Conservation (phyloP, 257 asterid species). For the Hygrophila difformis region DNA sequence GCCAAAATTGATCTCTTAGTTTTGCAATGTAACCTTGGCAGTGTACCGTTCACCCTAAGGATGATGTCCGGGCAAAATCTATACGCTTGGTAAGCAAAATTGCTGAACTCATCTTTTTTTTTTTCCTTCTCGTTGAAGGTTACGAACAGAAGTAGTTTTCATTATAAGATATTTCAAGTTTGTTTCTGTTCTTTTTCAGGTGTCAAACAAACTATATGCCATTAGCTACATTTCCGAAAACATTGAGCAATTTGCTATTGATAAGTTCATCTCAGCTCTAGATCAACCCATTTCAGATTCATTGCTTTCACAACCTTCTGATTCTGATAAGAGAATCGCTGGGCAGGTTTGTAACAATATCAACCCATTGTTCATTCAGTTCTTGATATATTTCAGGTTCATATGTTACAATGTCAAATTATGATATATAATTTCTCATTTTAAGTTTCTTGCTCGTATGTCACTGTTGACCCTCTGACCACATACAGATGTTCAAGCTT, state of each 20-base stretch:
- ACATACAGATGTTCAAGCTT: too few species aligned
- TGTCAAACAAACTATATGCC: slow-evolving; percentile 73
- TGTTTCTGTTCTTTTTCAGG: slow-evolving; percentile 42
- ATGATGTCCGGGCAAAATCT: slow-evolving; percentile 84
- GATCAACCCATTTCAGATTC: slow-evolving; percentile 41
- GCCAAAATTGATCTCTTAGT: slow-evolving; percentile 15
- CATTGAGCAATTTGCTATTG: slow-evolving; percentile 74
- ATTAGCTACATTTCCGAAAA: slow-evolving; percentile 54
- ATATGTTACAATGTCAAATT: background rate
- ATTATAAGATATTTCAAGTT: slow-evolving; percentile 14
- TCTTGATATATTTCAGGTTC: slow-evolving; percentile 6
- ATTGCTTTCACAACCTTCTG: slow-evolving; percentile 38
- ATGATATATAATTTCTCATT: too few species aligned
- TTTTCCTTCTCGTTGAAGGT: slow-evolving; percentile 6
- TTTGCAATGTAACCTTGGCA: slow-evolving; percentile 32
- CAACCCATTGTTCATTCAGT: background rate
- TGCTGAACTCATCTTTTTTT: slow-evolving; percentile 15
- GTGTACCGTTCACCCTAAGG: slow-evolving; percentile 87
- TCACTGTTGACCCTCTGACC: too few species aligned
- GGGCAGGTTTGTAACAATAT: slow-evolving; percentile 50
- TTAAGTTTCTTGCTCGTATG: too few species aligned
- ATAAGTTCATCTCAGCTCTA: slow-evolving; percentile 68
- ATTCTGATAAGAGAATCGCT: slow-evolving; percentile 43
- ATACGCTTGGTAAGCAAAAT: slow-evolving; percentile 71
- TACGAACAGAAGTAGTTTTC: slow-evolving; percentile 10